Conservation (phyloP, 2,329 filamentous ascomycete genomes). For the Chlorencoelia australis region DNA sequence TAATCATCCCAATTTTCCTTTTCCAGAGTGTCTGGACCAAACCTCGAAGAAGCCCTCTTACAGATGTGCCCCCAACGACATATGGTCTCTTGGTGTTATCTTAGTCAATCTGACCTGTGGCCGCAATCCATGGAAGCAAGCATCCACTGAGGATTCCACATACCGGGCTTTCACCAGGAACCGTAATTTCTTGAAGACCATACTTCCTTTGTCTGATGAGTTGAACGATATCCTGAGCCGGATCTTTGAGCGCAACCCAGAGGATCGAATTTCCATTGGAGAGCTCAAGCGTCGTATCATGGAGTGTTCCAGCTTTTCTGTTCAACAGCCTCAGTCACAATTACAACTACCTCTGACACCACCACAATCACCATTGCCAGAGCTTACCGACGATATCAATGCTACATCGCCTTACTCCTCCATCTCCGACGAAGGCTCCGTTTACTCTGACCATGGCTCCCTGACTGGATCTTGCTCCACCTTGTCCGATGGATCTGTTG, state of each 20-base stretch:
- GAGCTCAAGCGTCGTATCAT: slow-evolving; percentile 71
- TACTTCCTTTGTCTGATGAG: slow-evolving; percentile 82
- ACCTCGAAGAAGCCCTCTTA: slow-evolving; percentile 68
- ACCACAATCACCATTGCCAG: not conserved
- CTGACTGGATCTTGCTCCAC: no score
- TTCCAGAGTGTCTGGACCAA: slow-evolving; percentile 77
- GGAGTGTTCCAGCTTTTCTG: slow-evolving; percentile 41
- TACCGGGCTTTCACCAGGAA: slow-evolving; percentile 86
- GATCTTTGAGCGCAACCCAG: slow-evolving; percentile 80
- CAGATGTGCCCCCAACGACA: slow-evolving; percentile 86
- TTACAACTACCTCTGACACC: not conserved
- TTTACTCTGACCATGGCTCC: no score
- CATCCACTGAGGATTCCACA: slow-evolving; percentile 84
- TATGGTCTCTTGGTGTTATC: slow-evolving; percentile 97
- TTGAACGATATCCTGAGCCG: slow-evolving; percentile 78
- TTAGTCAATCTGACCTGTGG: slow-evolving; percentile 95
- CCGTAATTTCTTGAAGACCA: slow-evolving; percentile 80
- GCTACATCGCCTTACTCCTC: no score
- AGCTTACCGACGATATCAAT: not conserved
- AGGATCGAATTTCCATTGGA: slow-evolving; percentile 68
- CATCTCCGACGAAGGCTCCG: no score
- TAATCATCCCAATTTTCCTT: slow-evolving; percentile 24
- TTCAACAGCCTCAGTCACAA: not conserved
- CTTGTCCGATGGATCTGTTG: no score
- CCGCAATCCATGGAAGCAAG: slow-evolving; percentile 97